Evolutionary conservation across 192 early-diverging fungal species (phyloP).

Genomic region (Physocladia obscura): DNA sequence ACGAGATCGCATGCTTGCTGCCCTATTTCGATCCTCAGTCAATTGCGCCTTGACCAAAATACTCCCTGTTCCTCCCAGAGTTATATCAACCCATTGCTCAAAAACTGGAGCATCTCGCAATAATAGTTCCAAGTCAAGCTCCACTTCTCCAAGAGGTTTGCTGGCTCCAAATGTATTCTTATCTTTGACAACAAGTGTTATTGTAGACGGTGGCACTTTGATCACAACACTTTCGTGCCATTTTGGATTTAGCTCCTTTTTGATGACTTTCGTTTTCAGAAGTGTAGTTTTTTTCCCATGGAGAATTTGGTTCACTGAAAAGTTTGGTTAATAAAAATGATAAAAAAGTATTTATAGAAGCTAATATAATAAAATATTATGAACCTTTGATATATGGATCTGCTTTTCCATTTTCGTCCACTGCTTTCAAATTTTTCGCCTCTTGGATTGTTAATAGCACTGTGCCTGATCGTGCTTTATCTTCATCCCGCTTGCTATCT

Average conservation of each 20-base stretch:
- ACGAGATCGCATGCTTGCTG: too few relatives aligned
- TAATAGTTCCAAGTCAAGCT: conserved; percentile 50
- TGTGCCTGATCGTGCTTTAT: not conserved
- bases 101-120: conserved; percentile 29
- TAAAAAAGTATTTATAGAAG: too few relatives aligned
- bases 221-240: conserved; percentile 54
- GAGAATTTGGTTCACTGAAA: conserved; percentile 20
- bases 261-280: conserved; percentile 66
- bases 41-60: conserved; percentile 30
- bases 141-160: conserved; percentile 64
- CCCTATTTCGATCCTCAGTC: not conserved
- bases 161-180: conserved; percentile 65
- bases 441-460: conserved; percentile 42
- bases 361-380: too few relatives aligned
- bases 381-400: conserved; percentile 68
- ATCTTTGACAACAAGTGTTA: conserved; percentile 67
- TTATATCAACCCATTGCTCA: conserved; percentile 39
- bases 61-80: conserved; percentile 42
- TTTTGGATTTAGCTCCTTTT: conserved; percentile 66
- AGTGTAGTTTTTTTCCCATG: conserved; percentile 61
- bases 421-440: conserved; percentile 54
- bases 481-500: too few relatives aligned
- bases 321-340: not conserved
- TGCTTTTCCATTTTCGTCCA: conserved; percentile 62
- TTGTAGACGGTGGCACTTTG: conserved; percentile 32